phyloP scores from a whole-genome alignment of 2,329 filamentous ascomycete genomes.

The Colletotrichum sp. region DNA sequence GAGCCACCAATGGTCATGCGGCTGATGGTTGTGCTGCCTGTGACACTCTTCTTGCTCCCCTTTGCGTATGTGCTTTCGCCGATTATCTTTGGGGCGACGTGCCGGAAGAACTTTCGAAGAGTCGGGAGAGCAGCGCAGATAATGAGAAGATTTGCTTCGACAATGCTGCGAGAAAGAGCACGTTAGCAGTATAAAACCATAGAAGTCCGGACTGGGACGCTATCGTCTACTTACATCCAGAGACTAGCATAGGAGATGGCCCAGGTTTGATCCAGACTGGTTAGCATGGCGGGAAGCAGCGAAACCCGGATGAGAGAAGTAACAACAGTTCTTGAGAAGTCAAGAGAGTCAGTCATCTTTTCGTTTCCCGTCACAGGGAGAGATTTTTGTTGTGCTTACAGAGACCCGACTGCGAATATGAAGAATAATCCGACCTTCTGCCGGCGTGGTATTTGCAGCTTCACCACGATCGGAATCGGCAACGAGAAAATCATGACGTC shows the following conservation, averaged over 20 bases:
- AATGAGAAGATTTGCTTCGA: constrained; percentile 40
- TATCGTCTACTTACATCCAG: constrained; percentile 30
- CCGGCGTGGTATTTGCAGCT: constrained; percentile 47
- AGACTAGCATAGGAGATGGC: constrained; percentile 29
- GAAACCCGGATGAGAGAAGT: constrained; percentile 35
- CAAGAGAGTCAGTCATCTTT: not conserved
- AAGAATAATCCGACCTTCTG: constrained; percentile 49
- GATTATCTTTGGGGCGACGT: constrained; percentile 28
- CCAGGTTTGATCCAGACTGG: constrained; percentile 32
- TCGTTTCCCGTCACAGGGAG: not conserved
- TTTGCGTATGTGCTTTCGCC: constrained; percentile 7
- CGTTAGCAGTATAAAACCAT: not conserved
- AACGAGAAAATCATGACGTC: constrained; percentile 52
- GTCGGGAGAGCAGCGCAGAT: constrained; percentile 42
- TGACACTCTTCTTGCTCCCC: not conserved
- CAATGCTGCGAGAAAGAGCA: constrained; percentile 27
- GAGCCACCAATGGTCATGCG: not conserved
- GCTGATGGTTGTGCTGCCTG: not conserved
- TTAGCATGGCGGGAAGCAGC: constrained; percentile 30
- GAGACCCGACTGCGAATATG: constrained; percentile 48
- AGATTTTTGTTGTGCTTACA: constrained; percentile 28
- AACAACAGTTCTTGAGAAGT: constrained; percentile 33
- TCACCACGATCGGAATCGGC: constrained; percentile 50
- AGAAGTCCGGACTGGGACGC: not conserved
- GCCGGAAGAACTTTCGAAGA: constrained; percentile 37